Evolutionary conservation across 352 stramenopile species (phyloP).

Genomic region (Globisporangium nunn): DNA sequence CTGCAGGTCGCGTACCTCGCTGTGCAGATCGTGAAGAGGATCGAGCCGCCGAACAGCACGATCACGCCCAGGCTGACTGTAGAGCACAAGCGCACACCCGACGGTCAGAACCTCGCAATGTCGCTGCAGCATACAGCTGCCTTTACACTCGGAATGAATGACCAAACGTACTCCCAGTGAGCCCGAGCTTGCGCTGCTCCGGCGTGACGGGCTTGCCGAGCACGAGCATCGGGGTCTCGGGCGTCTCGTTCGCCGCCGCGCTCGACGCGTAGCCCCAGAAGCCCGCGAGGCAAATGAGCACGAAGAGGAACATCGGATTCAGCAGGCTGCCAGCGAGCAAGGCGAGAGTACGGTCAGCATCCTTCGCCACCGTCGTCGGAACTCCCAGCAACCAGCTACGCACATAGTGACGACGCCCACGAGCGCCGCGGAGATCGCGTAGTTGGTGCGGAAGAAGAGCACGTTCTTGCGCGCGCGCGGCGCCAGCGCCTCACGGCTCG

Average conservation of each 20-base stretch:
- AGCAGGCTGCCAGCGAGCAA: conserved; percentile 31
- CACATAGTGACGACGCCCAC: conserved; percentile 84
- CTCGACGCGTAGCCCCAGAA: conserved; percentile 82
- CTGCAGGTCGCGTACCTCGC: conserved; percentile 42
- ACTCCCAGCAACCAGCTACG: background rate
- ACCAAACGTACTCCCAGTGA: conserved; percentile 50
- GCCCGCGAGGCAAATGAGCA: conserved; percentile 72
- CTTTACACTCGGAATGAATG: too few relatives aligned
- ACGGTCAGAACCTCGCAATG: background rate
- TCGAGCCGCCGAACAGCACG: conserved; percentile 78
- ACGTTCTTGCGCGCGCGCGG: conserved; percentile 71
- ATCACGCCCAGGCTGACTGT: conserved; percentile 68
- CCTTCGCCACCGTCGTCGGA: background rate
- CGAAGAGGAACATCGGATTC: conserved; percentile 85
- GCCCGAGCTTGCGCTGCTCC: conserved; percentile 76
- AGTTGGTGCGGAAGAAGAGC: conserved; percentile 83
- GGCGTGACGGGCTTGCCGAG: conserved; percentile 61
- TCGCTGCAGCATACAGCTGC: too few relatives aligned
- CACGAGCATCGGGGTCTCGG: conserved; percentile 68
- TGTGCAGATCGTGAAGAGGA: conserved; percentile 83
- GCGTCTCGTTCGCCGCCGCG: conserved; percentile 53
- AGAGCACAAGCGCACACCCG: conserved; percentile 1
- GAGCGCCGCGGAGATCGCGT: conserved; percentile 65
- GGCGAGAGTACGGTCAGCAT: too few relatives aligned
- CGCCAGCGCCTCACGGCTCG: conserved; percentile 49